phyloP scores from a whole-genome alignment of 2,329 filamentous ascomycete species.

The Ophiostoma montium region DNA sequence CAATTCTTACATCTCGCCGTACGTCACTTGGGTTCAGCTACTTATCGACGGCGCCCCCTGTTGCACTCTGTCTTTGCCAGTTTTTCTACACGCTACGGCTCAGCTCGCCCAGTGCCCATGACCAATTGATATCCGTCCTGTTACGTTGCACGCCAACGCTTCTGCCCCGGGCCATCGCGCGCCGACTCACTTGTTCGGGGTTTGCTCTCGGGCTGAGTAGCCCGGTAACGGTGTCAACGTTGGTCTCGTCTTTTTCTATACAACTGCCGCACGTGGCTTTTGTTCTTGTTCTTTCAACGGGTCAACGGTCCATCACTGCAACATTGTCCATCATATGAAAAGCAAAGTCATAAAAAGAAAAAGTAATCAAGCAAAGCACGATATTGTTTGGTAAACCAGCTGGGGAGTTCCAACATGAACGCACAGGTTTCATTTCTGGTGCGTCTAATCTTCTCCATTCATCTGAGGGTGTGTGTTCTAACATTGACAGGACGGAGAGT shows the following conservation, averaged over 20 bases:
- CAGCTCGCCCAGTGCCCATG: neutral
- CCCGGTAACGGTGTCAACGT: no score
- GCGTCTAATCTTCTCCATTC: slow-evolving; percentile 18
- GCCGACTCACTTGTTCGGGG: neutral
- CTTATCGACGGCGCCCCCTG: neutral
- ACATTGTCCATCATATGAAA: neutral
- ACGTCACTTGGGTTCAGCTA: neutral
- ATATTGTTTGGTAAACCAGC: no score
- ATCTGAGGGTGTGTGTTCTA: neutral
- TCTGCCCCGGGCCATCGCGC: neutral
- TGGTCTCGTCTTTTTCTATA: neutral
- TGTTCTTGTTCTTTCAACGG: neutral
- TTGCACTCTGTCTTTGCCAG: neutral
- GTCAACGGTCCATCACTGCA: no score
- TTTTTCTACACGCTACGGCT: neutral
- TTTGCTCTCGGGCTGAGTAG: neutral
- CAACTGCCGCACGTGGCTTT: neutral
- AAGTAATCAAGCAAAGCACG: no score
- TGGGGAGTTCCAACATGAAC: slow-evolving; percentile 29
- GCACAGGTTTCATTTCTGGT: slow-evolving; percentile 45
- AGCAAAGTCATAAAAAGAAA: no score
- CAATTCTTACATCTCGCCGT: neutral
- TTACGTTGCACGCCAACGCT: neutral
- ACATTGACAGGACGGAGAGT: slow-evolving; percentile 58
- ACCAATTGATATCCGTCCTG: neutral